Evolutionary conservation across 129 eudicot genomes (phyloP).

Genomic region (Escallonia herrerae): DNA sequence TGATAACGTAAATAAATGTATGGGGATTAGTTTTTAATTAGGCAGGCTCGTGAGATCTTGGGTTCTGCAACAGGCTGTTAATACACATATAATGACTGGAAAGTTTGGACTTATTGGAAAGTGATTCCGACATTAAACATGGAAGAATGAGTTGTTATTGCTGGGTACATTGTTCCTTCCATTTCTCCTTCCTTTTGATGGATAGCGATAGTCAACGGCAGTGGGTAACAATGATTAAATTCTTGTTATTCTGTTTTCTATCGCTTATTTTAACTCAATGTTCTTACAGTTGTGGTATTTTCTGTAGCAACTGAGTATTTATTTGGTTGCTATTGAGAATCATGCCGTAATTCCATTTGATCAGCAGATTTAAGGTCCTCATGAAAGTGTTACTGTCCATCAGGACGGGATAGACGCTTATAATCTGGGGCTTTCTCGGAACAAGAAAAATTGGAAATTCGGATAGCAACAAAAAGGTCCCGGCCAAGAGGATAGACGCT

Average conservation of each 20-base stretch:
- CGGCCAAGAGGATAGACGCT: too few relatives aligned
- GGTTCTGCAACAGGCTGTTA: constrained; percentile 60
- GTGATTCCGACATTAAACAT: constrained; percentile 75
- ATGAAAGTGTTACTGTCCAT: neutral
- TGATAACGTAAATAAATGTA: constrained; percentile 11
- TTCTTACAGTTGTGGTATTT: neutral
- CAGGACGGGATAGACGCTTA: neutral
- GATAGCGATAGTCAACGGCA: constrained; percentile 28
- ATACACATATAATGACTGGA: constrained; percentile 24
- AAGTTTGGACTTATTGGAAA: constrained; percentile 54
- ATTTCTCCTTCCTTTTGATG: constrained; percentile 5
- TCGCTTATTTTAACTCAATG: neutral
- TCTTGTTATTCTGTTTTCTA: constrained; percentile 1
- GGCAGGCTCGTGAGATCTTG: constrained; percentile 47
- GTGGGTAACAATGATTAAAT: constrained; percentile 3
- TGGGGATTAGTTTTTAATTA: constrained; percentile 15
- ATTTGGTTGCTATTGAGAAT: neutral
- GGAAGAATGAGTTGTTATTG: constrained; percentile 62
- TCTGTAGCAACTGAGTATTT: too few relatives aligned
- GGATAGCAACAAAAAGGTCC: too few relatives aligned
- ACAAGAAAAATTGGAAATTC: too few relatives aligned
- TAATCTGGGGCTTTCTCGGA: neutral
- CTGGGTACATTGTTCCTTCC: constrained; percentile 16
- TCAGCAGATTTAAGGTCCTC: neutral
- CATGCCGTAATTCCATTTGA: neutral